Conservation (phyloP, 2,329 filamentous ascomycete genomes). For the Penicillium sp. region DNA sequence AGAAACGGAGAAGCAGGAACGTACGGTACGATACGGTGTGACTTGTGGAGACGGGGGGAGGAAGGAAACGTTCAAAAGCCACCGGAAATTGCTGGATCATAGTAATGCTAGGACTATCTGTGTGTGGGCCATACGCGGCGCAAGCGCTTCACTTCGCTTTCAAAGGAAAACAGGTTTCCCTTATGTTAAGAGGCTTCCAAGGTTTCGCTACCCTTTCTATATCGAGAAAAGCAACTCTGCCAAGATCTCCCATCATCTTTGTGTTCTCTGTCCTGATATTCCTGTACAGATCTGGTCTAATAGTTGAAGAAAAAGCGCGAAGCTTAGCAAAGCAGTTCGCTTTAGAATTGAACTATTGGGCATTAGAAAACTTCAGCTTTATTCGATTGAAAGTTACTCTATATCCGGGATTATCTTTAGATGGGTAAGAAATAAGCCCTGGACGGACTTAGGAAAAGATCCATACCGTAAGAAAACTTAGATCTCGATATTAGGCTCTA, state of each 20-base stretch:
- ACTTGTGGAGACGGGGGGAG: too few relatives aligned
- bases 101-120: neutral
- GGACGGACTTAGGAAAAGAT: neutral
- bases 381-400: neutral
- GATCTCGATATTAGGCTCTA: neutral
- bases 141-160: neutral
- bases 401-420: neutral
- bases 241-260: neutral
- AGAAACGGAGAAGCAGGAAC: too few relatives aligned
- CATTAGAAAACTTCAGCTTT: neutral
- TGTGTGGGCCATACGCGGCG: neutral
- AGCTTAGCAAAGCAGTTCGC: neutral
- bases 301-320: neutral
- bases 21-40: too few relatives aligned
- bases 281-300: neutral
- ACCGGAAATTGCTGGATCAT: neutral
- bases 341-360: neutral
- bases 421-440: neutral
- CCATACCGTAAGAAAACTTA: neutral
- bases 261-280: neutral
- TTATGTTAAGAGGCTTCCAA: too few relatives aligned
- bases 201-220: neutral
- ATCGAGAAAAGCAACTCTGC: neutral
- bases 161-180: neutral
- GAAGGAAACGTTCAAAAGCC: neutral